phyloP scores from a whole-genome alignment of 2,329 filamentous ascomycete species.

The Xylaria sp. region DNA sequence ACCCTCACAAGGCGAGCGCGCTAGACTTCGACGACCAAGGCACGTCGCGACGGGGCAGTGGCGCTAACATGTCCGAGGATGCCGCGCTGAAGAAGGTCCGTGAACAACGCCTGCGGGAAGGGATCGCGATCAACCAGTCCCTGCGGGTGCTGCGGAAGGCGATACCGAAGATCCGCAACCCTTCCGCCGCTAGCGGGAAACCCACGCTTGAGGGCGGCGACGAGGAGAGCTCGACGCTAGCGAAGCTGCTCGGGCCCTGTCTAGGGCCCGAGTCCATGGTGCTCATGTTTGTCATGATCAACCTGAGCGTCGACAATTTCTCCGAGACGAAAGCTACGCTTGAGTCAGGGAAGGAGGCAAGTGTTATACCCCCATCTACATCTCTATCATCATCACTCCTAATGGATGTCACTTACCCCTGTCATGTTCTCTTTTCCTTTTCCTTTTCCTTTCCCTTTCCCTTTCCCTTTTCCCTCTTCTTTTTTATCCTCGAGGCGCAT shows the following conservation, averaged over 20 bases:
- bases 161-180: slow-evolving; percentile 11
- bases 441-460: neutral
- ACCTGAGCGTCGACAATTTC: slow-evolving; percentile 22
- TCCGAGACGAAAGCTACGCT: slow-evolving; percentile 28
- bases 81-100: neutral
- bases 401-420: too few species aligned
- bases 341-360: slow-evolving; percentile 25
- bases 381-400: neutral
- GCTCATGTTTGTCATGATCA: slow-evolving; percentile 42
- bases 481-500: neutral
- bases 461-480: neutral
- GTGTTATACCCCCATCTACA: neutral
- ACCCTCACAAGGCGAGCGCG: slow-evolving; percentile 11
- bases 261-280: slow-evolving; percentile 34
- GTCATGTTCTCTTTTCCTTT: too few species aligned
- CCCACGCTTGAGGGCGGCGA: slow-evolving; percentile 18
- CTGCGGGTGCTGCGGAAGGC: slow-evolving; percentile 12
- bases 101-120: slow-evolving; percentile 26
- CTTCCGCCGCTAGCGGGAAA: neutral
- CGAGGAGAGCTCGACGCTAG: slow-evolving; percentile 27
- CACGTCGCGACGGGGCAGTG: neutral
- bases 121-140: slow-evolving; percentile 34
- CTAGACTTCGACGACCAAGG: neutral
- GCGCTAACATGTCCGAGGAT: neutral
- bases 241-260: slow-evolving; percentile 34